Evolutionary conservation across 805 yeast species (phyloP).

Genomic region (Lachancea cidri): DNA sequence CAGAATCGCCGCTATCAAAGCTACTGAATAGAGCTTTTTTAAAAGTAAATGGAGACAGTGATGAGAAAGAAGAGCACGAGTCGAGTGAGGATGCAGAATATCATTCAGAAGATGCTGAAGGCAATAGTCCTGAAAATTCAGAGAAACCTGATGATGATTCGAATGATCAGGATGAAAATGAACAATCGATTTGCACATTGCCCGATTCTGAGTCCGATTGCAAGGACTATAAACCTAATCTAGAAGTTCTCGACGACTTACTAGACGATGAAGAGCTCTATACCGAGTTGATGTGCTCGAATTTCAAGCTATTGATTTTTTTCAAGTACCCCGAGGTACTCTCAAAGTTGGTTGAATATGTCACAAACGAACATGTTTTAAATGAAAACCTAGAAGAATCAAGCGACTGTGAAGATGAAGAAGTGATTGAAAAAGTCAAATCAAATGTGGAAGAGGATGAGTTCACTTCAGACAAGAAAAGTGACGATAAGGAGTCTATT

Average conservation of each 20-base stretch:
- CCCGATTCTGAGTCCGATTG: conserved; percentile 33
- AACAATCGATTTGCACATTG: conserved; percentile 10
- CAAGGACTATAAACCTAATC: conserved; percentile 37
- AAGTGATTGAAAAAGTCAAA: conserved; percentile 11
- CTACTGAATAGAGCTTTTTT: conserved; percentile 36
- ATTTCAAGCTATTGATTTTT: conserved; percentile 70
- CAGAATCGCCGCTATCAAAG: conserved; percentile 50
- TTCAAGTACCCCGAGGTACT: conserved; percentile 74
- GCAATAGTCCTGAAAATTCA: conserved; percentile 3
- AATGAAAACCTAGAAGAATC: conserved; percentile 21
- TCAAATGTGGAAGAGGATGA: conserved; percentile 2
- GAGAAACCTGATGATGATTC: conserved; percentile 29
- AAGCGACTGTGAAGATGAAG: conserved; percentile 15
- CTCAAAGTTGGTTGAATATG: conserved; percentile 59
- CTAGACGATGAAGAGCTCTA: conserved; percentile 71
- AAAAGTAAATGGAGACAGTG: conserved; percentile 16
- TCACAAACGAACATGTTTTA: conserved; percentile 41
- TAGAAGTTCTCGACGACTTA: conserved; percentile 47
- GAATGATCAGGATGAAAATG: conserved; percentile 10
- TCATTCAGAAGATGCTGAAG: conserved; percentile 13
- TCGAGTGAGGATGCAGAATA: conserved; percentile 23
- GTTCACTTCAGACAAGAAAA: conserved; percentile 14
- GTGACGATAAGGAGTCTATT: conserved; percentile 15
- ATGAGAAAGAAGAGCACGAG: conserved; percentile 6
- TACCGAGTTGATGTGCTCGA: conserved; percentile 67